These are phyloP conservation scores for Ophiostoma triangulosporum DNA, from an alignment of 2,329 filamentous ascomycete genomes.

Conservation along the genomic window DNA sequence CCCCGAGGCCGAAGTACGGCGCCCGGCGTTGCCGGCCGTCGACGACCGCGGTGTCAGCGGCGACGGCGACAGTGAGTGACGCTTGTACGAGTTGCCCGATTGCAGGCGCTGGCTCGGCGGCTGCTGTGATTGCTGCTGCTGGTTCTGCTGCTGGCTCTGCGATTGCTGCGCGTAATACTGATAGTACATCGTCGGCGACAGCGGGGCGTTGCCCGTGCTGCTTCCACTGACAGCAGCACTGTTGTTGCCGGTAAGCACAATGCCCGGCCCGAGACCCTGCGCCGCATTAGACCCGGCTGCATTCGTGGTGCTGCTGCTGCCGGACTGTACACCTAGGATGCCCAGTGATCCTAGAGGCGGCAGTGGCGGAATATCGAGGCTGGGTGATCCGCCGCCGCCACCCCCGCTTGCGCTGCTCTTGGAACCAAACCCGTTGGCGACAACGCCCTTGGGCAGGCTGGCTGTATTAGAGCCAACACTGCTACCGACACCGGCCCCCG, in stretches of 20 bases:
- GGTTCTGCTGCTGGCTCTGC: slow-evolving; percentile 2
- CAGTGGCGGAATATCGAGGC: background rate
- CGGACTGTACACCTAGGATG: background rate
- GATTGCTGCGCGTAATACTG: slow-evolving; percentile 9
- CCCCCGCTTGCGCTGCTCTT: slow-evolving; percentile 16
- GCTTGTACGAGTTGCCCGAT: slow-evolving; percentile 33
- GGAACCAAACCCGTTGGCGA: slow-evolving; percentile 35
- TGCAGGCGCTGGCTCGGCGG: slow-evolving; percentile 8
- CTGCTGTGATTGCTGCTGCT: background rate
- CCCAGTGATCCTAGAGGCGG: background rate
- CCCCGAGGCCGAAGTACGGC: slow-evolving; percentile 57
- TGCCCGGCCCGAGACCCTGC: background rate
- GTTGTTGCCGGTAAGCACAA: slow-evolving; percentile 13
- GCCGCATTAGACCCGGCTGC: background rate
- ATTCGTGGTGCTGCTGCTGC: background rate
- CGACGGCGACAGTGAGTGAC: slow-evolving; percentile 73
- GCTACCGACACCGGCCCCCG: slow-evolving; percentile 13
- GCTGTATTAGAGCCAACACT: slow-evolving; percentile 24
- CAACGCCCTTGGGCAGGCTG: slow-evolving; percentile 34
- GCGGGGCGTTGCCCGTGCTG: slow-evolving; percentile 17
- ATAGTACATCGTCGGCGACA: slow-evolving; percentile 14
- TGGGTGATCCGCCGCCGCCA: background rate
- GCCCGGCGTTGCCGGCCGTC: slow-evolving; percentile 26
- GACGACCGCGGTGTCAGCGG: slow-evolving; percentile 76
- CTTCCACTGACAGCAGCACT: slow-evolving; percentile 7